These are phyloP conservation scores for Wickerhamomyces silvicola DNA, from an alignment of 805 yeast genomes.

Conservation along the genomic window DNA sequence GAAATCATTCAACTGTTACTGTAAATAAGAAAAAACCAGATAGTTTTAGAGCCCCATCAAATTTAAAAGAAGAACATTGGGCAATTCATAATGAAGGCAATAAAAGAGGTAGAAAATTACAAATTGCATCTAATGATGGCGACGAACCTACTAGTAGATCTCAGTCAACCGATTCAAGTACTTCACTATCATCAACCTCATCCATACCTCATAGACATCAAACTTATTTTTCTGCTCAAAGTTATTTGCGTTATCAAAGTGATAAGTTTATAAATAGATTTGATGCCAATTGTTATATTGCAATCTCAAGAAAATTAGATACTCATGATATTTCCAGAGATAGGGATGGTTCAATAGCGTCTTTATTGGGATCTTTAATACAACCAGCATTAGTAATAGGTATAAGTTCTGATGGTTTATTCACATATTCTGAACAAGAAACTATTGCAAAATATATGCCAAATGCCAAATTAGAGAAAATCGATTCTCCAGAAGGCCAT, in stretches of 20 bases:
- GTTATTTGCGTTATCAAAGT: conserved; percentile 91
- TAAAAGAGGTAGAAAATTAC: conserved; percentile 23
- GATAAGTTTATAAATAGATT: conserved; percentile 82
- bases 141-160: conserved; percentile 13
- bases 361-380: conserved; percentile 49
- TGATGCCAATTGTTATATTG: conserved; percentile 94
- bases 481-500: conserved; percentile 93
- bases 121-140: conserved; percentile 2
- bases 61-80: conserved; percentile 68
- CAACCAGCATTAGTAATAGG: conserved; percentile 87
- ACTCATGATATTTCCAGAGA: conserved; percentile 92
- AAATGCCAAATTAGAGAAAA: conserved; percentile 57
- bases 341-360: conserved; percentile 37
- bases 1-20: conserved; percentile 52
- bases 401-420: conserved; percentile 84
- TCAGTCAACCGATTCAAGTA: conserved; percentile 25
- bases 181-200: too few species aligned
- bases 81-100: conserved; percentile 86
- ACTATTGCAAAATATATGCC: conserved; percentile 72
- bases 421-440: conserved; percentile 89
- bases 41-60: conserved; percentile 33
- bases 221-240: conserved; percentile 87
- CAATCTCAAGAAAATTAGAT: conserved; percentile 88
- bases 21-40: conserved; percentile 2
- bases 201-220: conserved; percentile 26